Evolutionary conservation across 805 yeast species (phyloP).

Genomic region (Zygoascus bituminiphila): DNA sequence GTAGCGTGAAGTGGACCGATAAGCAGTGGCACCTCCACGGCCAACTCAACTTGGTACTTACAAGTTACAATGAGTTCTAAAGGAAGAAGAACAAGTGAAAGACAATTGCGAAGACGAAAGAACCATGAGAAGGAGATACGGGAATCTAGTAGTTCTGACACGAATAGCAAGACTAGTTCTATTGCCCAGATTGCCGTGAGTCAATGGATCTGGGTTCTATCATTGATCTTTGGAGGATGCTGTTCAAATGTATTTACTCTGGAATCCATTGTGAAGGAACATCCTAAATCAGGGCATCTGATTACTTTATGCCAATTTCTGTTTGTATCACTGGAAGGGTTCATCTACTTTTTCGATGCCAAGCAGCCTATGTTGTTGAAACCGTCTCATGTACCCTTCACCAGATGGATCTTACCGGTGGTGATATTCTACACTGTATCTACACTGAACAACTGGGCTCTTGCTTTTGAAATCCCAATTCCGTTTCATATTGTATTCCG

Average conservation of each 20-base stretch:
- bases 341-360: conserved; percentile 31
- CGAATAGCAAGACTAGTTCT: not conserved
- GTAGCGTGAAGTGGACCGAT: no score
- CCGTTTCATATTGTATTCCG: conserved; percentile 62
- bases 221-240: conserved; percentile 60
- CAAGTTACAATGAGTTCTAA: not conserved
- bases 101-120: no score
- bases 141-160: no score
- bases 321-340: conserved; percentile 41
- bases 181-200: conserved; percentile 9
- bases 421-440: conserved; percentile 44
- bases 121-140: not conserved
- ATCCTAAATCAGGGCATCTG: conserved; percentile 38
- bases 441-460: conserved; percentile 49
- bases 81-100: not conserved
- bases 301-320: conserved; percentile 52
- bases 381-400: conserved; percentile 16
- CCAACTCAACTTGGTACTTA: not conserved
- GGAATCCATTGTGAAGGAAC: conserved; percentile 41
- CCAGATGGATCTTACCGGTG: conserved; percentile 39
- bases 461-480: conserved; percentile 48
- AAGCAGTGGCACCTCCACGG: not conserved
- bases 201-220: conserved; percentile 21
- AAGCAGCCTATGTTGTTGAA: conserved; percentile 25
- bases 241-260: conserved; percentile 60